Conservation (phyloP, 2,329 filamentous ascomycete genomes). For the Rhinocladiella mackenziei region DNA sequence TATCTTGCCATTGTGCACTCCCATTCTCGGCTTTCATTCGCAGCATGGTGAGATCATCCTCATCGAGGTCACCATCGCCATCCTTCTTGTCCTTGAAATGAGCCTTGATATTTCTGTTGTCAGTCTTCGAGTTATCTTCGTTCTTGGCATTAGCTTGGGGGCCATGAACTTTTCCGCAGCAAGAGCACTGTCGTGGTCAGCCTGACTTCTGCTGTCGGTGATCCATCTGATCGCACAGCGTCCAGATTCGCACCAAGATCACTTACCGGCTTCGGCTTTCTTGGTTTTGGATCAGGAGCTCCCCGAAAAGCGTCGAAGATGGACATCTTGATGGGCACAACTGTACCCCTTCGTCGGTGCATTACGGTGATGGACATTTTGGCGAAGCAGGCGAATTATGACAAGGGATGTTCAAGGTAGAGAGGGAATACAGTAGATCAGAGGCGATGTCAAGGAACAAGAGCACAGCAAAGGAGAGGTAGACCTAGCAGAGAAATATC, state of each 20-base stretch:
- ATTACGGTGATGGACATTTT: slow-evolving; percentile 27
- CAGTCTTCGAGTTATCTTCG: slow-evolving; percentile 5
- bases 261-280: slow-evolving; percentile 17
- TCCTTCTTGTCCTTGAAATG: slow-evolving; percentile 13
- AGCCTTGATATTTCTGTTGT: slow-evolving; percentile 4
- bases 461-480: too few relatives aligned
- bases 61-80: slow-evolving; percentile 2
- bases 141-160: slow-evolving; percentile 4
- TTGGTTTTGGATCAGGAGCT: slow-evolving; percentile 20
- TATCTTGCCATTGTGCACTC: slow-evolving; percentile 26
- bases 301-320: slow-evolving; percentile 28
- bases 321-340: slow-evolving; percentile 24
- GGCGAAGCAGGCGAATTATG: neutral
- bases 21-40: slow-evolving; percentile 29
- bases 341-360: slow-evolving; percentile 18
- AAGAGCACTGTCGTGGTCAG: slow-evolving; percentile 17
- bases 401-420: too few relatives aligned
- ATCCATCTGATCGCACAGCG: neutral
- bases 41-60: slow-evolving; percentile 29
- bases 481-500: too few relatives aligned
- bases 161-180: slow-evolving; percentile 20
- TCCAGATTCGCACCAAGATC: neutral
- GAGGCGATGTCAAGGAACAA: too few relatives aligned
- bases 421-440: too few relatives aligned
- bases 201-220: neutral